phyloP scores from a whole-genome alignment of 2,329 filamentous ascomycete species.

The Calonectria pauciramosa region DNA sequence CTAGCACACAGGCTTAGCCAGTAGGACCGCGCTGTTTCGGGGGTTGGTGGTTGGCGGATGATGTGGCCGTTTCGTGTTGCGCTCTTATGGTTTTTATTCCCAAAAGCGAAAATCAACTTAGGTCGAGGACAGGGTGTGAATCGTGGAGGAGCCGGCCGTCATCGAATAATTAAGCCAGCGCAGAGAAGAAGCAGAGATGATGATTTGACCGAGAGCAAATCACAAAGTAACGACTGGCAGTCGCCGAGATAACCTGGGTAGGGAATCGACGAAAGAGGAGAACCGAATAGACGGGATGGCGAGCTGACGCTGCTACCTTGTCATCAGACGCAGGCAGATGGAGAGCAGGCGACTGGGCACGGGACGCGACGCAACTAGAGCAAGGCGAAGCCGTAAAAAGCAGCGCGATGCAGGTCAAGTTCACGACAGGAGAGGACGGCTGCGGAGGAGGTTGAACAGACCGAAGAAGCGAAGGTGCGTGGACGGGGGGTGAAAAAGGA shows the following conservation, averaged over 20 bases:
- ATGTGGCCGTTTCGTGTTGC: conserved; percentile 27
- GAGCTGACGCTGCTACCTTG: conserved; percentile 36
- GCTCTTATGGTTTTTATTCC: conserved; percentile 9
- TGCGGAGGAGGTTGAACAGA: conserved; percentile 42
- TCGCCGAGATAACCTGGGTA: conserved; percentile 45
- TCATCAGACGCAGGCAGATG: conserved; percentile 41
- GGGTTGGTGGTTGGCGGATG: conserved; percentile 22
- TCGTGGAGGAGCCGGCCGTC: conserved; percentile 45
- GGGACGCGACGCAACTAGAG: conserved; percentile 38
- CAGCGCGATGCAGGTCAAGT: conserved; percentile 39
- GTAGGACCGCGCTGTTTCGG: conserved; percentile 21
- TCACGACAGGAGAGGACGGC: conserved; percentile 38
- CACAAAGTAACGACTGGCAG: conserved; percentile 47
- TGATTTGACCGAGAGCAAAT: conserved; percentile 39
- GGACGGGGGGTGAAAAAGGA: conserved; percentile 42
- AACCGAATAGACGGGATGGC: conserved; percentile 36
- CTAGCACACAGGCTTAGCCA: conserved; percentile 35
- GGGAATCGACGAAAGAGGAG: conserved; percentile 46
- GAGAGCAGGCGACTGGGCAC: conserved; percentile 30
- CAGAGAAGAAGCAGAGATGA: conserved; percentile 29
- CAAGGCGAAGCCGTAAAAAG: conserved; percentile 36
- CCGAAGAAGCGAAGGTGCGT: conserved; percentile 45
- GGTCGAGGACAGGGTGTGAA: conserved; percentile 38
- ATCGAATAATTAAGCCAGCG: conserved; percentile 43
- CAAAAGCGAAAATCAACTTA: conserved; percentile 34